These are phyloP conservation scores for Cryphonectria nitschkei DNA, from an alignment of 2,329 filamentous ascomycete genomes.

Conservation along the genomic window DNA sequence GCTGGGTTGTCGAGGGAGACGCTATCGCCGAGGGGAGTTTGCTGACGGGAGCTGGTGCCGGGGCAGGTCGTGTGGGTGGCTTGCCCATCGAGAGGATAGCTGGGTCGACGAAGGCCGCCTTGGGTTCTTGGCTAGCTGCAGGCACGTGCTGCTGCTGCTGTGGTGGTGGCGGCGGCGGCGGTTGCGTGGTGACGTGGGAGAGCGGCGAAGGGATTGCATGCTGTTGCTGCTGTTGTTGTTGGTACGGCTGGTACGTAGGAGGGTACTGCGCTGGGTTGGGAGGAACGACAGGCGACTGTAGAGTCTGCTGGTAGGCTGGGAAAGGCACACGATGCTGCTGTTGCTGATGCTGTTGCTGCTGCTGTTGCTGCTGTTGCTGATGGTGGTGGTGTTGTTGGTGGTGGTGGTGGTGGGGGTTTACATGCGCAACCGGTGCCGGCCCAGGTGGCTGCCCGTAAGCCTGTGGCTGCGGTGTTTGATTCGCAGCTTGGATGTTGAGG, in stretches of 20 bases:
- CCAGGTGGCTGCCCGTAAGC: constrained; percentile 17
- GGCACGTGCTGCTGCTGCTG: constrained; percentile 32
- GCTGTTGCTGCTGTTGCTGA: constrained; percentile 9
- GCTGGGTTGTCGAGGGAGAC: constrained; percentile 32
- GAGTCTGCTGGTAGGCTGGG: constrained; percentile 15
- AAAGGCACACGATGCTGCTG: constrained; percentile 19
- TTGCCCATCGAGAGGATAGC: constrained; percentile 75
- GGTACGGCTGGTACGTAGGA: constrained; percentile 6
- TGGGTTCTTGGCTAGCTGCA: constrained; percentile 34
- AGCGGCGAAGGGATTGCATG: constrained; percentile 5
- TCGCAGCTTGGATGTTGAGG: constrained; percentile 22
- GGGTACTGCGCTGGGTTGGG: constrained; percentile 3
- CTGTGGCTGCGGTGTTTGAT: background rate
- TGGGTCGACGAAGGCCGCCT: constrained; percentile 71
- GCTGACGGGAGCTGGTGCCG: constrained; percentile 7
- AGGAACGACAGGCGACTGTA: constrained; percentile 13
- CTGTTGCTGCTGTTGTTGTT: constrained; percentile 14
- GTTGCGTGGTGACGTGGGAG: constrained; percentile 6
- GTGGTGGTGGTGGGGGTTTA: constrained; percentile 4
- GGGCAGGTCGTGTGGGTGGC: constrained; percentile 40
- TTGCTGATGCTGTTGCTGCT: constrained; percentile 12
- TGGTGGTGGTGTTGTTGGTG: constrained; percentile 2
- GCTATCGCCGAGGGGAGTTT: constrained; percentile 14
- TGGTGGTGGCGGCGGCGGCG: background rate
- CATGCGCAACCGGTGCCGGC: constrained; percentile 14